Base-by-base conservation (phyloP, 169 alveolate genomes). In the Cryptosporidium xiaoi region DNA sequence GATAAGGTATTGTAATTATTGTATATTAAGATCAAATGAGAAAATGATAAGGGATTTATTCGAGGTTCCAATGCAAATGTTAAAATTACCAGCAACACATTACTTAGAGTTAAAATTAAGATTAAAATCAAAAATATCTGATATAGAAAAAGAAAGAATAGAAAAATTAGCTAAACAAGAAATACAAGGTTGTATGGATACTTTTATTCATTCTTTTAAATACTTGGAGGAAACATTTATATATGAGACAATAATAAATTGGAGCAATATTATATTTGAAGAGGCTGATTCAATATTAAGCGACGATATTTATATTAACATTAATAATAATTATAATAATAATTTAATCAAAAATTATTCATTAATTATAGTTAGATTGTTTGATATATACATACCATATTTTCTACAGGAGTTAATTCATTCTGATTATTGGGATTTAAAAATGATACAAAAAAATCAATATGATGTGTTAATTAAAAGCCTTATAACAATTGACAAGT, bases 61-160 rank as follows among this genome's bases (percentile, higher is more conserved):
- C 56, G 77, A 77, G 40, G 27, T 77, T n/a, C 87, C 87, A 4
- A 77, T 77, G 65, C 87, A 77, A 29, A 77, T 77, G 87, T 48
- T 77, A 27, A 62, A 46, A n/a, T 66, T 77, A 16, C 87, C 87
- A 33, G 87, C 87, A 20, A 77, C 87, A 31, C 87, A 77, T 18
- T 60, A 62, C 15, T 56, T 60, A 8, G 87, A 77, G 62, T 36
- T 77, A 13, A 77, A 77, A 51, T 56, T 77, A 7, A 60, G 87
- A 34, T 5, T 77, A 2, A 56, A 77, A 13, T 60, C 69, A 15
- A 77, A 31, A 18, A 62, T 58, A 15, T 55, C 58, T 0, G 50
- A 55, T 27, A 64, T 58, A 29, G 87, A 77, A 18, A 56, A 62
- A n/a, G 64, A 40, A n/a, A 77, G 87, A 62, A 60, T 77, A 62